These are phyloP conservation scores for Sporothrix variecibatus DNA, from an alignment of 2,329 filamentous ascomycete species.

Conservation along the genomic window DNA sequence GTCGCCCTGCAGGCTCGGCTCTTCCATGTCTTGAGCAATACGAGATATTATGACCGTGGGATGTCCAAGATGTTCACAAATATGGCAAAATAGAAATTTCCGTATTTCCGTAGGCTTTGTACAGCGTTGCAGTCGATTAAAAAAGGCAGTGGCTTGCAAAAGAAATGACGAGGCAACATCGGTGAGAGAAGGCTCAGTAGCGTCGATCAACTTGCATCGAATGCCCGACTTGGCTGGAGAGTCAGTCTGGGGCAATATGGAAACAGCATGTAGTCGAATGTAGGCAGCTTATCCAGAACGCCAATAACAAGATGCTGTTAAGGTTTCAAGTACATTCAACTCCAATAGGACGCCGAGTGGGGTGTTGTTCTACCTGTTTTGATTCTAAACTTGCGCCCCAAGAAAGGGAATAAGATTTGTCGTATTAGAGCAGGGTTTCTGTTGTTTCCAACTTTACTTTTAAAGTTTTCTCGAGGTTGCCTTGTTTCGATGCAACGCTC, in stretches of 20 bases:
- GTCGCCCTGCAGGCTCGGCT: not conserved
- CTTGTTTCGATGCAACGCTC: not conserved
- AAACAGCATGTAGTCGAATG: not conserved
- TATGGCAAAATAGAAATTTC: not conserved
- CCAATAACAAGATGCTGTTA: not conserved
- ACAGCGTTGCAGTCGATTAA: not conserved
- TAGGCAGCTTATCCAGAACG: not conserved
- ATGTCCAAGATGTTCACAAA: not conserved
- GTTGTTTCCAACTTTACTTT: not conserved
- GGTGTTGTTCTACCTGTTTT: no score
- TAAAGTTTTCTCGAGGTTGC: not conserved
- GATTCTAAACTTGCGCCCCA: not conserved
- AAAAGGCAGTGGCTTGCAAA: not conserved
- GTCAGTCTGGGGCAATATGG: not conserved
- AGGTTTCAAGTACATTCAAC: not conserved
- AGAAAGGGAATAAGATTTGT: not conserved
- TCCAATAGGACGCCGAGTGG: not conserved
- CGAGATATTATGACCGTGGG: not conserved
- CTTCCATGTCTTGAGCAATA: not conserved
- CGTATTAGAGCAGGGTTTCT: not conserved
- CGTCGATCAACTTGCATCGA: not conserved
- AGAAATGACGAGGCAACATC: not conserved
- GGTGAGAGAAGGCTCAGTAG: not conserved
- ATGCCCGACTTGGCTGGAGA: not conserved
- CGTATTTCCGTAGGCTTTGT: not conserved